Conservation (phyloP, 202 grass and related monocot genomes). For the Musa balbisiana region DNA sequence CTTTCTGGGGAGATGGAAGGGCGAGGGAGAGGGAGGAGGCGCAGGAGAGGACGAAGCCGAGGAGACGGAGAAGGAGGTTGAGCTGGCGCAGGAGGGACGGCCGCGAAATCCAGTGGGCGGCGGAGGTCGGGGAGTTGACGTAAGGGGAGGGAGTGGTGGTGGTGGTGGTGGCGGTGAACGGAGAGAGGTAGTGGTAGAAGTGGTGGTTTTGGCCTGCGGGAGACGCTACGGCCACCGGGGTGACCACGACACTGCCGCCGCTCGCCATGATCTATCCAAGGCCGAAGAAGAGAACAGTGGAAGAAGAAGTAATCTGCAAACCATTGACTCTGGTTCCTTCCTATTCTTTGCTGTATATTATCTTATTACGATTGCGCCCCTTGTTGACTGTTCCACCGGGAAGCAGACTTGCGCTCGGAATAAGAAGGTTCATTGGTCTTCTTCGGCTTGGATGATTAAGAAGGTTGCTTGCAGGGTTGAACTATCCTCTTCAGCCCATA, state of each 20-base stretch:
- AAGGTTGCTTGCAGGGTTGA: neutral
- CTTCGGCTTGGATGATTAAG: neutral
- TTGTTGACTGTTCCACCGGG: neutral
- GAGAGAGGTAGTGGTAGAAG: slow-evolving; percentile 4
- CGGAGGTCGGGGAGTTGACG: neutral
- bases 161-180: neutral
- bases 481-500: neutral
- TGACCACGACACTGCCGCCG: neutral
- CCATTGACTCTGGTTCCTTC: too few relatives aligned
- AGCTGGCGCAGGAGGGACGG: neutral
- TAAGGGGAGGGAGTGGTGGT: neutral
- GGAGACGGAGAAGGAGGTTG: neutral
- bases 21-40: slow-evolving; percentile 9
- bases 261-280: too few relatives aligned
- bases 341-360: neutral
- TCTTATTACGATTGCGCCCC: neutral
- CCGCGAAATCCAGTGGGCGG: neutral
- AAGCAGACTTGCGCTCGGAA: neutral
- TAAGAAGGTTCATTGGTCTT: too few relatives aligned
- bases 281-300: neutral
- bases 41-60: slow-evolving; percentile 3
- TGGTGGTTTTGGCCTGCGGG: neutral
- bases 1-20: neutral
- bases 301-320: too few relatives aligned
- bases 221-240: neutral